phyloP scores from a whole-genome alignment of 2,329 filamentous ascomycete species.

The Erysiphe pulchra region DNA sequence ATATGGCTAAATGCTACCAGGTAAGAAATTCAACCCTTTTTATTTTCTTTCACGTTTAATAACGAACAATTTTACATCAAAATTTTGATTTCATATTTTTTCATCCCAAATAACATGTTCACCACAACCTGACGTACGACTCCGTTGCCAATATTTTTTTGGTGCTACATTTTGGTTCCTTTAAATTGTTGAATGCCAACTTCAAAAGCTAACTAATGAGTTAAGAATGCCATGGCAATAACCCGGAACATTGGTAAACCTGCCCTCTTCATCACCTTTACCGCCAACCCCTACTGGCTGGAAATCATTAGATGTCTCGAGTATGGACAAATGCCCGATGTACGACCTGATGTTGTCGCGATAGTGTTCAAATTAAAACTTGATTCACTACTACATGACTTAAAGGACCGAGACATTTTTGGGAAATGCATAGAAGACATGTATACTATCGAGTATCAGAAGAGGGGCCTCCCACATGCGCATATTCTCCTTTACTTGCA shows the following conservation, averaged over 20 bases:
- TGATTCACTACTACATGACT: background rate
- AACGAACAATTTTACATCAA: too few relatives aligned
- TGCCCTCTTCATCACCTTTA: background rate
- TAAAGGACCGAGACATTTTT: background rate
- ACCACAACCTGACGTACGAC: background rate
- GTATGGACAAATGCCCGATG: background rate
- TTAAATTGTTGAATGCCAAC: background rate
- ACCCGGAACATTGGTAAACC: background rate
- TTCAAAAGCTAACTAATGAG: background rate
- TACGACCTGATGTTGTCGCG: background rate
- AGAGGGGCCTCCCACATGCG: background rate
- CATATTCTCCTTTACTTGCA: background rate
- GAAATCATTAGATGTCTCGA: background rate
- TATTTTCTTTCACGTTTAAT: too few relatives aligned
- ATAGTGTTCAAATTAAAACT: background rate
- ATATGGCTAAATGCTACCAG: too few relatives aligned
- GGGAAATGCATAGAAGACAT: background rate
- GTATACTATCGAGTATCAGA: background rate
- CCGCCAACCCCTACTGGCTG: background rate
- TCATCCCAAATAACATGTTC: background rate
- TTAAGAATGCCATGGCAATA: background rate
- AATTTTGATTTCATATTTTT: background rate
- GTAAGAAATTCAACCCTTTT: too few relatives aligned
- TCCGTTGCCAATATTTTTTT: background rate
- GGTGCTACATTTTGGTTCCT: background rate